Base-by-base conservation (phyloP, 495 filamentous ascomycete species). In the Talaromyces thailandensis region DNA sequence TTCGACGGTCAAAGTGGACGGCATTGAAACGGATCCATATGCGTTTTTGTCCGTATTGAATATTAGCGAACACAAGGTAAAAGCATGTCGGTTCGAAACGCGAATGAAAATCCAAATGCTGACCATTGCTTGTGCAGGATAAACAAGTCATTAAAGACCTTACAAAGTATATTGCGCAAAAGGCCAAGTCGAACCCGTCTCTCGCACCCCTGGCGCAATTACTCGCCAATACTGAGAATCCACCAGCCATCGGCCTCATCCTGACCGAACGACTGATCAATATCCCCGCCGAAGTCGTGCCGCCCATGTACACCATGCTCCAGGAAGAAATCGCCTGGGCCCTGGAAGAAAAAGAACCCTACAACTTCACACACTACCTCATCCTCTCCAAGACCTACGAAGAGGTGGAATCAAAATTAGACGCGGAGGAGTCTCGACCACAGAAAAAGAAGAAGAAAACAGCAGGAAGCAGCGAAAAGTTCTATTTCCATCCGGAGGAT, bases 401-500 rank as follows among this genome's bases (percentile, higher is more conserved):
- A 25, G 95, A 98, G 75, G 82, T 98, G 37, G 87, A 82, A 63
- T 96, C 92, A 1, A 84, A 82, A 63, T 76, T 98, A 16, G 90
- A 94, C 68, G 77, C 82, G 61, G 83, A 86, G 64, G 86, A 88
- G 23, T 69, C 75, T 11, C 87, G 86, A 55, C 82, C 85, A 21
- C 85, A 84, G 71, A 93, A 92, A 80, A 92, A 91, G 73, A 88
- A 85, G 73, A 89, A 89, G 73, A 85, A 85, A 72, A 76, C 68
- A 52, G 65, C 60, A 65, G 78, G 77, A 62, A 80, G 81, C 43
- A 73, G 73, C 40, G 28, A 52, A 3, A 59, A 74, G 16, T 93
- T 92, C 76, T 96, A 91, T 73, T 99, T 98, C 78, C 95, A 99
- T 72, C 91, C 94, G 2, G 95, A 99, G 74, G 95, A 99, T 69